phyloP scores from a whole-genome alignment of 768 basidiomycete genomes.

The Kwoniella bestiolae region DNA sequence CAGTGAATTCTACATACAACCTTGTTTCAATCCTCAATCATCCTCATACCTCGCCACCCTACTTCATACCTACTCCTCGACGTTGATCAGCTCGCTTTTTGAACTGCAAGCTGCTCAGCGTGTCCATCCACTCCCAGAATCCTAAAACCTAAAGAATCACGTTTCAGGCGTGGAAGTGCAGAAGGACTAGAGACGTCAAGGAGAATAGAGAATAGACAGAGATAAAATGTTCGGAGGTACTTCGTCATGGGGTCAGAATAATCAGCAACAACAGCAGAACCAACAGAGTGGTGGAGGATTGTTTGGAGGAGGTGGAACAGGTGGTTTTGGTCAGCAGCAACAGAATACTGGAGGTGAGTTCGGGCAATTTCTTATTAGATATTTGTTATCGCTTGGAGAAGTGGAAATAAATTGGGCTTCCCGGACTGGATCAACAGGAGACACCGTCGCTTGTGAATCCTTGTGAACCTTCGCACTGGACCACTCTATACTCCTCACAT shows the following conservation, averaged over 20 bases:
- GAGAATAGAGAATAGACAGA: neutral
- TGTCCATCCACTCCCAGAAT: too few relatives aligned
- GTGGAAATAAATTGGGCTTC: too few relatives aligned
- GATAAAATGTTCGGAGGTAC: conserved; percentile 50
- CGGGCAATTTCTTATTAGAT: too few relatives aligned
- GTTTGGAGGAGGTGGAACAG: conserved; percentile 27
- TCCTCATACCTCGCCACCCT: conserved; percentile 1
- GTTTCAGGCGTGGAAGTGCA: neutral
- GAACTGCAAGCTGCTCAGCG: neutral
- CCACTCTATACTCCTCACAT: neutral
- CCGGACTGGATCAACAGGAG: too few relatives aligned
- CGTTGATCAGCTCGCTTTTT: neutral
- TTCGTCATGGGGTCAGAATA: conserved; percentile 57
- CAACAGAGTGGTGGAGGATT: conserved; percentile 51
- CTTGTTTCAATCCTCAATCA: neutral
- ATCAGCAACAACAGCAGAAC: conserved; percentile 67
- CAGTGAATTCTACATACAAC: too few relatives aligned
- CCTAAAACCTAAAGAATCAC: neutral
- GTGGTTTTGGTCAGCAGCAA: conserved; percentile 57
- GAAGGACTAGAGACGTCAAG: neutral
- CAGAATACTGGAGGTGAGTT: conserved; percentile 32
- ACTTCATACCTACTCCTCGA: neutral
- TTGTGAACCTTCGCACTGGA: too few relatives aligned
- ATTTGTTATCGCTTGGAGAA: too few relatives aligned
- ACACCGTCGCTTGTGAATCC: too few relatives aligned